Evolutionary conservation across 345 rosid genomes (phyloP), one percentile per base, ranked within the genome.

Genomic region (Salix purpurea): DNA sequence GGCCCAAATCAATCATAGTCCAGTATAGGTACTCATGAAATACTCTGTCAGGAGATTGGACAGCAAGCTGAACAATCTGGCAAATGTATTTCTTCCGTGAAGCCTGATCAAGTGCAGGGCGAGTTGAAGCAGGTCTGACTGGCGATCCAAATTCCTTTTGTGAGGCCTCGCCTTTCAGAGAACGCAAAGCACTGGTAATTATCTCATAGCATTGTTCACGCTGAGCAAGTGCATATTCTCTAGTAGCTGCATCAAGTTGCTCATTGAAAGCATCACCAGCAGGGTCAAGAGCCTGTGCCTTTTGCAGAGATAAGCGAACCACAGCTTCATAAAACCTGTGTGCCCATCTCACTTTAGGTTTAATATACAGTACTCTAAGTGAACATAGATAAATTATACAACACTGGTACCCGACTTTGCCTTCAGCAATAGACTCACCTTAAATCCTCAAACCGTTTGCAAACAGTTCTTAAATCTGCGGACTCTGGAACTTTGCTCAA

Each of bases 301-400:
- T 96, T 80, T 92, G 98, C 77, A 96, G 87, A 79, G 99, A 92
- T 80, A 96, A 87, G 75, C 91, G 89, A 69, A 96, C 97, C 67
- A 93, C 97, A 76, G 98, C 99, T 86, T 96, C 99, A 87, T 93
- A 96, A 88, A 92, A 96, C 87, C 99, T 96, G 91, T 81, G 89
- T 5, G 42, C 19, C 54, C 65, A 65, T 56, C 4, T 48, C 44
- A 69, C 69, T 60, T 78, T 67, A 85, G 79, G 54, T 71, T 73
- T 72, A 65, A 78, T 65, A 61, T 44, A 58, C 23, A 71, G 36
- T 7, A 60, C 68, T 67, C 8, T 23, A 75, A 50, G 65, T 78
- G 66, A 76, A 46, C 48, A 74, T 50, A 24, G 34, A 60, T 10
- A 72, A 58, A 12, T 48, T 30, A 9, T 56, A 52, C 23, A 75